These are phyloP conservation scores for Rhodotorula glutinis DNA, from an alignment of 1,284 basidiomycete genomes.

Conservation along the genomic window DNA sequence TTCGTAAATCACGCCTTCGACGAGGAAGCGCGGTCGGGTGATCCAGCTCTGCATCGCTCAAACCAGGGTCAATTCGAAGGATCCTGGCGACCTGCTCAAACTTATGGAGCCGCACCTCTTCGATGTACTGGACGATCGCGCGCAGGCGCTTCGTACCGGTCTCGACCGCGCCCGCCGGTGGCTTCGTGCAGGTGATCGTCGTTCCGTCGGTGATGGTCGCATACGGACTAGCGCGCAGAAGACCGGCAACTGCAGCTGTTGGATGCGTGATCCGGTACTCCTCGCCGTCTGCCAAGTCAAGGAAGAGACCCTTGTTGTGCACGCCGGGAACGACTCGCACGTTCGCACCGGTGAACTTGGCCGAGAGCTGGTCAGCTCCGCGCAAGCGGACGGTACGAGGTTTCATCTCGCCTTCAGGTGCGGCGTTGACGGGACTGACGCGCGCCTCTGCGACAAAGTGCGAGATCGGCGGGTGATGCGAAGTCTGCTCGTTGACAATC, in stretches of 20 bases:
- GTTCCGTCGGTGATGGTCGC: constrained; percentile 77
- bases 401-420: background rate
- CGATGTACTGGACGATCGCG: constrained; percentile 88
- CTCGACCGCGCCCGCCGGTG: constrained; percentile 50
- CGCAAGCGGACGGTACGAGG: constrained; percentile 18
- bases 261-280: constrained; percentile 71
- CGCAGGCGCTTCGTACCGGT: constrained; percentile 58
- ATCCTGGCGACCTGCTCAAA: background rate
- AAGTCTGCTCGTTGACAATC: constrained; percentile 51
- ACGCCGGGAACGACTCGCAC: constrained; percentile 77
- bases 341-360: constrained; percentile 55
- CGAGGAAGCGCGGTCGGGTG: constrained; percentile 75
- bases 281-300: constrained; percentile 61
- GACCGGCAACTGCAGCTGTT: constrained; percentile 78
- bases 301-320: constrained; percentile 83
- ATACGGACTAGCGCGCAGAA: constrained; percentile 85
- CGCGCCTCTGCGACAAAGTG: constrained; percentile 66
- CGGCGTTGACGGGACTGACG: background rate
- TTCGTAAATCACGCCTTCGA: constrained; percentile 83
- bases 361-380: constrained; percentile 81
- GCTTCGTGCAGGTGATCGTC: constrained; percentile 60
- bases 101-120: constrained; percentile 64
- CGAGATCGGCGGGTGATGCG: constrained; percentile 93
- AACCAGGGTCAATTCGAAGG: background rate
- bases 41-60: constrained; percentile 71